A percentile compares a stretch with the other conserved stretches of the same genome.
Conservation (phyloP, 2,329 filamentous ascomycete species). For the Massarina eburnea region DNA sequence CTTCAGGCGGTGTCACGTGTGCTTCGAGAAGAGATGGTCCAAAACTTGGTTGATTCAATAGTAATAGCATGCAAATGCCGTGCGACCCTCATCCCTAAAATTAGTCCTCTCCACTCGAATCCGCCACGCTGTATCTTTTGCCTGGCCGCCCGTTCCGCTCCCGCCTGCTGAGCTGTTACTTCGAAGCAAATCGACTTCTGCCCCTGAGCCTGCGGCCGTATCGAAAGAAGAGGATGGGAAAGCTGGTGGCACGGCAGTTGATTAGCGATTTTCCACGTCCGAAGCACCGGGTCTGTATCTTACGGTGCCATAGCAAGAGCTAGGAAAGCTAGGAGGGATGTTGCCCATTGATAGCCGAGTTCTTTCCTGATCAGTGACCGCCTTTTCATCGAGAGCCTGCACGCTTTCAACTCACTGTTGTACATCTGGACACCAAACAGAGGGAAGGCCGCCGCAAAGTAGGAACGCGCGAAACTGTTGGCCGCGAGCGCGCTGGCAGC, state of each 20-base stretch:
- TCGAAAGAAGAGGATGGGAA: slow-evolving; percentile 52
- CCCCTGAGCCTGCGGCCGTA: slow-evolving; percentile 53
- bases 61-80: slow-evolving; percentile 33
- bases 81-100: slow-evolving; percentile 37
- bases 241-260: slow-evolving; percentile 31
- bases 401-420: slow-evolving; percentile 46
- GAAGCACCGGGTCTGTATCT: slow-evolving; percentile 25
- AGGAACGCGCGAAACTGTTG: slow-evolving; percentile 53
- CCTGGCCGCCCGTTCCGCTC: slow-evolving; percentile 4
- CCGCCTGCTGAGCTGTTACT: slow-evolving; percentile 21
- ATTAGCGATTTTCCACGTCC: slow-evolving; percentile 38
- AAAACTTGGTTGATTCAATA: slow-evolving; percentile 34
- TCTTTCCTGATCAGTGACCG: slow-evolving; percentile 48
- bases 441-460: slow-evolving; percentile 52
- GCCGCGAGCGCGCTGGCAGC: slow-evolving; percentile 54
- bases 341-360: slow-evolving; percentile 55
- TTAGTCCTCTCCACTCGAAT: slow-evolving; percentile 29
- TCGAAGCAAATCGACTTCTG: slow-evolving; percentile 50
- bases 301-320: slow-evolving; percentile 53
- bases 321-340: slow-evolving; percentile 50
- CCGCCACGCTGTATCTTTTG: slow-evolving; percentile 13
- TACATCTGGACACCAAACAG: slow-evolving; percentile 56
- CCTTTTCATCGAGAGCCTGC: slow-evolving; percentile 36
- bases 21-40: slow-evolving; percentile 9
- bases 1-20: slow-evolving; percentile 41